Conservation (phyloP, 176 grass and related monocot species). For the Oryza rufipogon region DNA sequence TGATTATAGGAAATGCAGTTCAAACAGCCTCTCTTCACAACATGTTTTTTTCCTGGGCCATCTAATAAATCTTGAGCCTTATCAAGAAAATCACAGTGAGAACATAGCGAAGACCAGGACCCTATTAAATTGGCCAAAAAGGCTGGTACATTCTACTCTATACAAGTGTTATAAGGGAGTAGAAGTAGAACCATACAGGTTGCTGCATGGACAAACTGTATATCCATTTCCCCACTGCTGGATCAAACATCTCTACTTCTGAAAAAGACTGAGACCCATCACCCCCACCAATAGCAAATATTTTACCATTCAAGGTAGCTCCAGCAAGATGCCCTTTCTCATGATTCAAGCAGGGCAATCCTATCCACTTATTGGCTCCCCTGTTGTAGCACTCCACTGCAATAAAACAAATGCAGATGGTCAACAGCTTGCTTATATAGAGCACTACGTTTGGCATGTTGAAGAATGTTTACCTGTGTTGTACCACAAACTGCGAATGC, state of each 20-base stretch:
- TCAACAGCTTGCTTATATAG: slow-evolving; percentile 22
- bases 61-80: slow-evolving; percentile 24
- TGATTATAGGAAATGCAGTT: slow-evolving; percentile 25
- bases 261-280: slow-evolving; percentile 55
- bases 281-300: slow-evolving; percentile 94
- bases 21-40: slow-evolving; percentile 26
- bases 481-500: slow-evolving; percentile 49
- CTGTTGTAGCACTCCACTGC: slow-evolving; percentile 73
- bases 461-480: slow-evolving; percentile 42
- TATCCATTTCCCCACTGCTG: slow-evolving; percentile 73
- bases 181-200: slow-evolving; percentile 40
- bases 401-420: slow-evolving; percentile 31
- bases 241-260: slow-evolving; percentile 94
- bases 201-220: slow-evolving; percentile 56
- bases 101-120: slow-evolving; percentile 1
- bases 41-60: slow-evolving; percentile 25
- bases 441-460: slow-evolving; percentile 25
- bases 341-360: slow-evolving; percentile 62
- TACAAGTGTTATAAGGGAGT: not conserved
- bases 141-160: slow-evolving; percentile 29
- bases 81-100: slow-evolving; percentile 4
- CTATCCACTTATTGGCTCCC: slow-evolving; percentile 55
- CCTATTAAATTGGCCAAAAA: not conserved
- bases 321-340: slow-evolving; percentile 79
- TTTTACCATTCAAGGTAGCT: slow-evolving; percentile 64